These are phyloP conservation scores for Cladosporium sp. DNA, from an alignment of 2,329 filamentous ascomycete species.

Conservation along the genomic window DNA sequence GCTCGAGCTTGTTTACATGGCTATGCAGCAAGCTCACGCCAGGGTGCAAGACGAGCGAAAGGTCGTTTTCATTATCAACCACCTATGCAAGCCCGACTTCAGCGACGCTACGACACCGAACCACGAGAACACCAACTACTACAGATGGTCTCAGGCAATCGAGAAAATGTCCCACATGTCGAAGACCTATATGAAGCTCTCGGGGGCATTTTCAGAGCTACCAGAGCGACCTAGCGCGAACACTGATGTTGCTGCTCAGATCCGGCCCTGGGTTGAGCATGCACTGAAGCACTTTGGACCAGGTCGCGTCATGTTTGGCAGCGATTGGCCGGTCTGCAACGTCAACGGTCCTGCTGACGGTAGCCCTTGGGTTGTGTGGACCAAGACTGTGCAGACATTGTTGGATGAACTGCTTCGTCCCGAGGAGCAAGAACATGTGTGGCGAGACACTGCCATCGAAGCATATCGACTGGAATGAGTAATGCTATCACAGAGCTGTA, in stretches of 20 bases:
- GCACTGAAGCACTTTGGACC: constrained; percentile 68
- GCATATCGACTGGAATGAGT: constrained; percentile 51
- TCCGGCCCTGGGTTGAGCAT: constrained; percentile 66
- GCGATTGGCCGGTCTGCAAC: constrained; percentile 90
- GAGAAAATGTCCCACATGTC: constrained; percentile 58
- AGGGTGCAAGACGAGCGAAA: constrained; percentile 54
- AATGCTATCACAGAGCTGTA: too few relatives aligned
- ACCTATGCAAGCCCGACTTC: constrained; percentile 77
- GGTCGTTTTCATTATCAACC: constrained; percentile 68
- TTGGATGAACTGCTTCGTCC: constrained; percentile 48
- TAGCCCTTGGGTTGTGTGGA: constrained; percentile 71
- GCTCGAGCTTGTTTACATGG: constrained; percentile 31
- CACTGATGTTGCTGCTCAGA: constrained; percentile 54
- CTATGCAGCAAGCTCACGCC: constrained; percentile 49
- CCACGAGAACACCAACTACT: constrained; percentile 44
- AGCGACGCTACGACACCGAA: constrained; percentile 30
- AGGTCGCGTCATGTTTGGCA: constrained; percentile 76
- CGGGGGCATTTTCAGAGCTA: constrained; percentile 77
- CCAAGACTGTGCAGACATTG: constrained; percentile 59
- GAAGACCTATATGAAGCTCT: constrained; percentile 84
- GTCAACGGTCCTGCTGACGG: constrained; percentile 52
- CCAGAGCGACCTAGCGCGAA: constrained; percentile 41
- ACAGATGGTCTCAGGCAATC: constrained; percentile 64
- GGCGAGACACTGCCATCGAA: constrained; percentile 63
- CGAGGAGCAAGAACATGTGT: constrained; percentile 61